Percentiles rank a stretch among this genome's conserved stretches.
These are phyloP conservation scores for Eucalyptus fibrosa DNA, from an alignment of 345 rosid genomes.

Conservation along the genomic window DNA sequence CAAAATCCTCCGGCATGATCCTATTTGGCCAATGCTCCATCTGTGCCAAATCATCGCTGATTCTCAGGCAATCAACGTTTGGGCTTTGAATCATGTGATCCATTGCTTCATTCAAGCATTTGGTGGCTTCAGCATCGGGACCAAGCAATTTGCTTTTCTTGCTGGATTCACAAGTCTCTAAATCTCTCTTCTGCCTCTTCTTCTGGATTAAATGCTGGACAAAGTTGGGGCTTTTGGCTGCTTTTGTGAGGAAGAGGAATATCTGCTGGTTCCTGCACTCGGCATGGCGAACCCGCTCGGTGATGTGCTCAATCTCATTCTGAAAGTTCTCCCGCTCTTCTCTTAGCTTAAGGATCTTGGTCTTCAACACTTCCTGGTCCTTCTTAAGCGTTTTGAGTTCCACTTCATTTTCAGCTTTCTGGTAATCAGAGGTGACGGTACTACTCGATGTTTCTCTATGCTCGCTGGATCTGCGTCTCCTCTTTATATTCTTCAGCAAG, in stretches of 20 bases:
- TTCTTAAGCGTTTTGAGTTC: slow-evolving; percentile 23
- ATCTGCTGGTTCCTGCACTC: slow-evolving; percentile 37
- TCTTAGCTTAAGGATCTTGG: background rate
- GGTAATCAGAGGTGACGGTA: background rate
- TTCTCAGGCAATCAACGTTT: background rate
- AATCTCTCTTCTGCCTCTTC: slow-evolving; percentile 19
- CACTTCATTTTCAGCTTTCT: background rate
- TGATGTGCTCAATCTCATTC: slow-evolving; percentile 10
- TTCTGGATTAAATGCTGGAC: slow-evolving; percentile 21
- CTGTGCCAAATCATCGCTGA: background rate
- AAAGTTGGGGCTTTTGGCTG: slow-evolving; percentile 18
- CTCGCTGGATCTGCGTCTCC: background rate
- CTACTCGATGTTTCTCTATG: background rate
- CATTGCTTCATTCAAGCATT: background rate
- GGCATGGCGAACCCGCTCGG: slow-evolving; percentile 18
- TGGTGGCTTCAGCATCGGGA: background rate
- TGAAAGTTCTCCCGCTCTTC: slow-evolving; percentile 6
- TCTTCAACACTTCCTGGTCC: background rate
- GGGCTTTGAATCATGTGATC: background rate
- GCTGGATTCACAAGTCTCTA: background rate
- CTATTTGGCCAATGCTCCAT: background rate
- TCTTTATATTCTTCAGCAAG: too few relatives aligned
- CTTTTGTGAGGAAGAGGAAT: slow-evolving; percentile 31
- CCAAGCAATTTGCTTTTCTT: slow-evolving; percentile 1
- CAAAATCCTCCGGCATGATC: background rate